phyloP scores from a whole-genome alignment of 331 rosid genomes.

The Dryas integrifolia region DNA sequence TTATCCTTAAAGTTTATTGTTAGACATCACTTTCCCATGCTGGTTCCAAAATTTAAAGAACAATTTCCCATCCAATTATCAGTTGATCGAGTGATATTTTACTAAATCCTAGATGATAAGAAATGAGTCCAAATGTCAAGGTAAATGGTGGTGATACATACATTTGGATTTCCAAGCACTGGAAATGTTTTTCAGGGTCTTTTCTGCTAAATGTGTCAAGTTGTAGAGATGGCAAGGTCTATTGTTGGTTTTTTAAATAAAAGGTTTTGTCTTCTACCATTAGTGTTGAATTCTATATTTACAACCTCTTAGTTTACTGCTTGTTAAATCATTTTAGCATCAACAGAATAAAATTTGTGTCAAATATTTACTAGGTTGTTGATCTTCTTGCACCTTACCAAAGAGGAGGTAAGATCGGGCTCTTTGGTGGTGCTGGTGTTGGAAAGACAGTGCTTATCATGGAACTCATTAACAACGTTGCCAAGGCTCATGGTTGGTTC shows the following conservation, averaged over 20 bases:
- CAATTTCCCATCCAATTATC: too few relatives aligned
- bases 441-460: constrained; percentile 96
- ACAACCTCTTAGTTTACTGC: not conserved
- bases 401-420: constrained; percentile 97
- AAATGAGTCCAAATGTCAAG: not conserved
- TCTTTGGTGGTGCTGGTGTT: constrained; percentile 97
- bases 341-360: not conserved
- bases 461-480: constrained; percentile 97
- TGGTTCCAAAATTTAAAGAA: too few relatives aligned
- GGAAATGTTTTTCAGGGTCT: not conserved
- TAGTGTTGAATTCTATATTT: too few relatives aligned
- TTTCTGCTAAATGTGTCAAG: not conserved
- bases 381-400: constrained; percentile 96
- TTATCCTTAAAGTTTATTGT: too few relatives aligned
- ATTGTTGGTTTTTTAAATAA: too few relatives aligned
- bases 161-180: not conserved
- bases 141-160: not conserved
- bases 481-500: constrained; percentile 84
- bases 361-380: constrained; percentile 54
- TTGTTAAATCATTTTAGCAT: not conserved
- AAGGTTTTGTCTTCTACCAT: not conserved
- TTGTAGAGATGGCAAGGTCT: too few relatives aligned
- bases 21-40: too few relatives aligned
- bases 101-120: not conserved
- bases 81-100: too few relatives aligned